A percentile compares a stretch with the other conserved stretches of the same genome.
phyloP scores from a whole-genome alignment of 202 grass and related monocot species.

The Carex arenaria region DNA sequence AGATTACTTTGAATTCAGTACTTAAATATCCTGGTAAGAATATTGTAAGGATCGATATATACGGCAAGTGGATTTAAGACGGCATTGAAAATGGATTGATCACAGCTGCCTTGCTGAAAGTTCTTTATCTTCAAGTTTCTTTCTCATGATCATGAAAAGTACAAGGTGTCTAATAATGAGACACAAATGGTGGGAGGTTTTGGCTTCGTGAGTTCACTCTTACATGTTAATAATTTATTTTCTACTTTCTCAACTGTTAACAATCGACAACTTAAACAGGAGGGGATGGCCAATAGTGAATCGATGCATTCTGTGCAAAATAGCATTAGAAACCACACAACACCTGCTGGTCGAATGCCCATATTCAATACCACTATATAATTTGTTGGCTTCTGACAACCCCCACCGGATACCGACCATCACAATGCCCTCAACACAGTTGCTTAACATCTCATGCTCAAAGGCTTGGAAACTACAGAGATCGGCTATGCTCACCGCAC shows the following conservation, averaged over 20 bases:
- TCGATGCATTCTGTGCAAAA: no score
- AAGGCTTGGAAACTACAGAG: no score
- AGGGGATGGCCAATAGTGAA: no score
- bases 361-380: no score
- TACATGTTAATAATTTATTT: background rate
- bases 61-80: background rate
- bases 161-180: background rate
- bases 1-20: background rate
- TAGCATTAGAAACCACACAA: no score
- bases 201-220: background rate
- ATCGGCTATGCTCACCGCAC: no score
- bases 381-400: no score
- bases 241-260: background rate
- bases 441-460: no score
- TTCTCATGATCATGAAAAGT: background rate
- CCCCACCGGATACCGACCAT: no score
- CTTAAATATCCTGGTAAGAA: background rate
- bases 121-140: slow-evolving; percentile 19
- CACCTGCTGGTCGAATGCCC: no score
- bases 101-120: slow-evolving; percentile 6
- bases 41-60: background rate
- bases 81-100: background rate
- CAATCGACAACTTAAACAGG: no score
- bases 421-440: no score
- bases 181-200: slow-evolving; percentile 8